Conservation (phyloP, 345 rosid species). For the Limnanthes douglasii region DNA sequence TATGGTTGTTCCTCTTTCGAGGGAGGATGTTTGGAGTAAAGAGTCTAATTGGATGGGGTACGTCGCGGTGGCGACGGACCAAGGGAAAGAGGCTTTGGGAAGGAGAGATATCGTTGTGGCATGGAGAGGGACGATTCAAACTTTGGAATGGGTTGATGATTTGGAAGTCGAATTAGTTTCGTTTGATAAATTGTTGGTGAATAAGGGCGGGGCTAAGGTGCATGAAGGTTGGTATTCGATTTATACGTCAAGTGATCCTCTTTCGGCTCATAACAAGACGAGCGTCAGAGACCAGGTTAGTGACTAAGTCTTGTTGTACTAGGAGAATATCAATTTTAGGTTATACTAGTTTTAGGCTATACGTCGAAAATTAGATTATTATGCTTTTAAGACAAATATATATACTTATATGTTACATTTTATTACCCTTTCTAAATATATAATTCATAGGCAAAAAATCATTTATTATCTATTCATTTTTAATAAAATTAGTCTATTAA, state of each 20-base stretch:
- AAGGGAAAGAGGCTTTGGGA: conserved; percentile 28
- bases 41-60: conserved; percentile 51
- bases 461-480: too few relatives aligned
- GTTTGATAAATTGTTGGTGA: conserved; percentile 11
- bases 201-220: conserved; percentile 12
- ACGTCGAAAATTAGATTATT: too few relatives aligned
- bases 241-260: conserved; percentile 29
- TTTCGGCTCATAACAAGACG: conserved; percentile 19
- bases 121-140: conserved; percentile 33
- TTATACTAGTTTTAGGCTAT: too few relatives aligned
- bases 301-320: neutral
- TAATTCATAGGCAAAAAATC: too few relatives aligned
- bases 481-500: too few relatives aligned
- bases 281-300: conserved; percentile 52
- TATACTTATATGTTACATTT: too few relatives aligned
- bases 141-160: conserved; percentile 26
- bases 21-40: conserved; percentile 14
- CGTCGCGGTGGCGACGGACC: conserved; percentile 34
- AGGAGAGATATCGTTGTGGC: conserved; percentile 37
- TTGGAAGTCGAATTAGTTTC: conserved; percentile 26
- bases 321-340: too few relatives aligned
- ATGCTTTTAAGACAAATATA: too few relatives aligned
- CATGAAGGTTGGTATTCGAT: conserved; percentile 34
- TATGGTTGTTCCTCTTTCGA: conserved; percentile 18
- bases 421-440: conserved; percentile 4